Percentiles rank a stretch among this genome's conserved stretches.
Evolutionary conservation across 176 grass and related monocot genomes (phyloP).

Genomic region (bread wheat (Triticum aestivum)): DNA sequence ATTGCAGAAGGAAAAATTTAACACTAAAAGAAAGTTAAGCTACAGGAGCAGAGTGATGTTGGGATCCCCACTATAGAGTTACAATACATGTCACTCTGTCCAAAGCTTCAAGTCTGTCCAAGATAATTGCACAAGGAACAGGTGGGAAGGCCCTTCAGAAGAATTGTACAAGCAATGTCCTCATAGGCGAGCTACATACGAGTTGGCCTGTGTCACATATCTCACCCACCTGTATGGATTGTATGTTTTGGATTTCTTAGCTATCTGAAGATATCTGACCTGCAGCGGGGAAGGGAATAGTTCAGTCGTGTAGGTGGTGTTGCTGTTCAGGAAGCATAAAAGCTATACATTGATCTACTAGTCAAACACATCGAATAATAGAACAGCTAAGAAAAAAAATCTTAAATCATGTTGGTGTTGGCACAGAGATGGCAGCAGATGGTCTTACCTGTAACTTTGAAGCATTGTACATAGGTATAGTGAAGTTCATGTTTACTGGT

Average conservation of each 20-base stretch:
- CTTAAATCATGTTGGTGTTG: not conserved
- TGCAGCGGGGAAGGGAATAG: conserved; percentile 27
- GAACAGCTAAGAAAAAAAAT: not conserved
- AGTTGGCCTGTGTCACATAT: conserved; percentile 96
- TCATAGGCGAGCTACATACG: conserved; percentile 92
- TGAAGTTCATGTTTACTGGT: conserved; percentile 98
- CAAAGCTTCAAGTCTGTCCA: not conserved
- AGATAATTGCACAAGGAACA: conserved; percentile 12
- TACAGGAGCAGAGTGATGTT: conserved; percentile 3
- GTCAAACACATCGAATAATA: not conserved
- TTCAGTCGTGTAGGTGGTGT: not conserved
- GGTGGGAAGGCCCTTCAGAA: conserved; percentile 5
- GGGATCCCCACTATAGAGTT: conserved; percentile 30
- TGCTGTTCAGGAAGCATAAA: conserved; percentile 13
- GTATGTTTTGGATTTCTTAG: conserved; percentile 96
- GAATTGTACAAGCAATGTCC: conserved; percentile 17
- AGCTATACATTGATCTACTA: not conserved
- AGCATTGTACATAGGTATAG: conserved; percentile 96
- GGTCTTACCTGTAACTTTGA: conserved; percentile 85
- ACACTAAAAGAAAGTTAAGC: not conserved
- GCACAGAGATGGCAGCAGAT: not conserved
- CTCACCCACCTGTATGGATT: conserved; percentile 97
- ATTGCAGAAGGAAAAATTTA: not conserved
- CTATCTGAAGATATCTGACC: conserved; percentile 98
- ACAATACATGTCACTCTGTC: conserved; percentile 31